Evolutionary conservation across 1,284 basidiomycete species (phyloP), one percentile per base, ranked within the genome.

Genomic region (Cryptococcus sp.): DNA sequence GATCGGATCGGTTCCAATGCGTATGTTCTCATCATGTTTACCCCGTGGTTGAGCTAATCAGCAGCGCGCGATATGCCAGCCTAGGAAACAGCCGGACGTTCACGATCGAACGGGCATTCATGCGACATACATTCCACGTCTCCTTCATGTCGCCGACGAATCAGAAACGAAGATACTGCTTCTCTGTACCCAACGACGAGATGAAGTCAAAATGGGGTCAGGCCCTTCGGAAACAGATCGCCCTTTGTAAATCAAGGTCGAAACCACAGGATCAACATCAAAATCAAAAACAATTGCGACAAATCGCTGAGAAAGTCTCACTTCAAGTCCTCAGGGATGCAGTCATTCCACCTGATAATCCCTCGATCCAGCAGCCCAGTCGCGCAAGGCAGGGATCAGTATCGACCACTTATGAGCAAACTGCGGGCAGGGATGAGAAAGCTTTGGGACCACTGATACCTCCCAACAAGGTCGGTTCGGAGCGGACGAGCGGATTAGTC

Each of bases 71-170:
- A 45, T 97, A 96, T 69, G 78, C 82, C 0, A 85, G 86, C 18
- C 75, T 97, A 24, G 87, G 90, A 16, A 78, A 86, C 48, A 87
- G 84, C 64, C 84, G 82, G 56, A 79, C 83, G 7, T 78, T 97
- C 60, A 79, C 82, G 23, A 84, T 96, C 53, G 92, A 96, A 70
- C 83, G 91, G 22, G 85, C 87, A 0, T 93, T 93, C 76, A 94
- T 96, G 91, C 83, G 85, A 46, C 86, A 93, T 67, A 93, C 90
- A 0, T 91, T 96, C 78, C 88, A 93, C 67, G 75, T 96, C 21
- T 84, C 88, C 2, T 96, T 96, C 74, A 62, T 82, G 41, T 86
- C 86, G 60, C 85, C 86, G 59, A 70, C 78, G 16, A 83, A 84
- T 23, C 60, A 77, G 51, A 87, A 86, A 71, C 81, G 91, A 59